A percentile compares a stretch with the other conserved stretches of the same genome.
These are phyloP conservation scores for Pichia kluyveri DNA, from an alignment of 805 yeast genomes.

Conservation along the genomic window DNA sequence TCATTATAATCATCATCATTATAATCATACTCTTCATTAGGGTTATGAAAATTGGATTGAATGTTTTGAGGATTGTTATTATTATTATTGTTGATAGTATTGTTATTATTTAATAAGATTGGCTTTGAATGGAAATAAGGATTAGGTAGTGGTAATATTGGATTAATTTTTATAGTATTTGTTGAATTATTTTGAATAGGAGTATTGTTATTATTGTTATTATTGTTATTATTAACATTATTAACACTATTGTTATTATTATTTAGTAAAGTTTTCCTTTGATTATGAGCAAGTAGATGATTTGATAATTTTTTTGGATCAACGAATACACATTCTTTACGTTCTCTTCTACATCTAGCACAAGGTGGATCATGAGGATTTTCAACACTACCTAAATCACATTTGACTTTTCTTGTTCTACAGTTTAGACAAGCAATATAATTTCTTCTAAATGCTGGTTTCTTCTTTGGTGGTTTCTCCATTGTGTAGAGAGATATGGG, in stretches of 20 bases:
- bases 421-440: constrained; percentile 85
- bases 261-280: too few species aligned
- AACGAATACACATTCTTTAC: constrained; percentile 65
- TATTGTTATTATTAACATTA: too few species aligned
- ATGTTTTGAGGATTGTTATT: neutral
- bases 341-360: constrained; percentile 73
- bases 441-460: constrained; percentile 43
- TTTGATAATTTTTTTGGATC: constrained; percentile 46
- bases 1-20: neutral
- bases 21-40: neutral
- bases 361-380: constrained; percentile 77
- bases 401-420: constrained; percentile 72
- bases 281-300: constrained; percentile 2
- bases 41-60: neutral
- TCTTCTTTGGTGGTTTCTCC: constrained; percentile 1
- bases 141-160: constrained; percentile 6
- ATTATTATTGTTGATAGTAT: neutral
- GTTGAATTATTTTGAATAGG: neutral
- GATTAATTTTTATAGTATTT: constrained; percentile 1
- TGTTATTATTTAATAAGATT: neutral
- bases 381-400: constrained; percentile 74
- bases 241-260: too few species aligned
- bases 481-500: too few species aligned
- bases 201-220: neutral
- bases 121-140: constrained; percentile 4